phyloP scores from a whole-genome alignment of 2,329 filamentous ascomycete genomes.

The Apiospora sp. region DNA sequence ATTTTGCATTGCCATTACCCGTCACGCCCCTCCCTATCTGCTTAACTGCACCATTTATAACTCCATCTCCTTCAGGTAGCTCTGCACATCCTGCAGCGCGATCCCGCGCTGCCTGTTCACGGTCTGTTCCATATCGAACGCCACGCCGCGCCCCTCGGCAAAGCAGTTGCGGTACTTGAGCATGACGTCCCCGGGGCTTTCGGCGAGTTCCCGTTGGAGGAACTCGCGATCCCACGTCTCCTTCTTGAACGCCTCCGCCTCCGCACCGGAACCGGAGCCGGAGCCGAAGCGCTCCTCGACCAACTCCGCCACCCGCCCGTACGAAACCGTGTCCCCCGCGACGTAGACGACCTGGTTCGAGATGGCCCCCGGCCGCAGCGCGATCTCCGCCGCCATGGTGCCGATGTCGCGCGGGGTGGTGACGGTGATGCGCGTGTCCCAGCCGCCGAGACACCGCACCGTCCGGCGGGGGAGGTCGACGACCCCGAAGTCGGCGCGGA shows the following conservation, averaged over 20 bases:
- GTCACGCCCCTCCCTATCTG: neutral
- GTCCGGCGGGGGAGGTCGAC: slow-evolving; percentile 55
- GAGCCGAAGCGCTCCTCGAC: slow-evolving; percentile 51
- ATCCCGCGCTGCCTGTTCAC: slow-evolving; percentile 56
- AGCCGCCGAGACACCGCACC: slow-evolving; percentile 65
- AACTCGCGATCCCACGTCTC: slow-evolving; percentile 54
- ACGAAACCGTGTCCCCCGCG: slow-evolving; percentile 63
- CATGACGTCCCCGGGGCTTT: slow-evolving; percentile 54
- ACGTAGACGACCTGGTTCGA: slow-evolving; percentile 54
- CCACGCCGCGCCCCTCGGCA: slow-evolving; percentile 57
- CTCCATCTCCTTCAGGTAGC: slow-evolving; percentile 41
- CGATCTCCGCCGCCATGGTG: slow-evolving; percentile 62
- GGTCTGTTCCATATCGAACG: slow-evolving; percentile 57
- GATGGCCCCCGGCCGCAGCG: slow-evolving; percentile 49
- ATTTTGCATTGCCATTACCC: neutral
- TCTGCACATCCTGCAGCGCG: slow-evolving; percentile 47
- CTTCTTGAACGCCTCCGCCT: slow-evolving; percentile 42
- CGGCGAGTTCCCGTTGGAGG: slow-evolving; percentile 48
- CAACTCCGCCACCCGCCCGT: slow-evolving; percentile 55
- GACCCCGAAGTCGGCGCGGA: slow-evolving; percentile 68
- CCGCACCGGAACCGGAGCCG: slow-evolving; percentile 41
- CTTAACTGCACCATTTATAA: neutral
- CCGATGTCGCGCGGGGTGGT: slow-evolving; percentile 73
- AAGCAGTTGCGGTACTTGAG: slow-evolving; percentile 64
- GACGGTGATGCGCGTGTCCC: slow-evolving; percentile 68